Percentiles rank a stretch among this genome's conserved stretches.
Conservation (phyloP, 768 basidiomycete species). For the Suillus placidus region DNA sequence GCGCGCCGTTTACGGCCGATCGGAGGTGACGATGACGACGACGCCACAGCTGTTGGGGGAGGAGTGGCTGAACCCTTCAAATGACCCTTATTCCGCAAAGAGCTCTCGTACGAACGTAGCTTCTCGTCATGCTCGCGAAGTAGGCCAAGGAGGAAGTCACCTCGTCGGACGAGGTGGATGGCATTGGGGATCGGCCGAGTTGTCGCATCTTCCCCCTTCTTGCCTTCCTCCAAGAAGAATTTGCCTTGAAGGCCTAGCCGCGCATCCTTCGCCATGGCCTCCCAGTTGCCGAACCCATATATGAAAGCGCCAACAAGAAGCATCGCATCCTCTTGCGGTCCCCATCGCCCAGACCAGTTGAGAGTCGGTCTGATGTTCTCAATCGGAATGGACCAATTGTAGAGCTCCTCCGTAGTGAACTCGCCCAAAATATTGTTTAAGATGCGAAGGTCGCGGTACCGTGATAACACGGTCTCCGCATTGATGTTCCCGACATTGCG, state of each 20-base stretch:
- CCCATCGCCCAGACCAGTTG: conserved; percentile 98
- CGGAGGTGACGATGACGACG: conserved; percentile 53
- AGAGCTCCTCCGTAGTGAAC: conserved; percentile 63
- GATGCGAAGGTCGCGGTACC: conserved; percentile 86
- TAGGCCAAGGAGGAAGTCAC: conserved; percentile 87
- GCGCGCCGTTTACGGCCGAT: conserved; percentile 69
- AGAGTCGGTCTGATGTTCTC: conserved; percentile 93
- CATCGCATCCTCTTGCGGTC: conserved; percentile 89
- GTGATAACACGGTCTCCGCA: conserved; percentile 93
- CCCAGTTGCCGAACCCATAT: conserved; percentile 98
- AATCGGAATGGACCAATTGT: conserved; percentile 86
- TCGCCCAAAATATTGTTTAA: conserved; percentile 78
- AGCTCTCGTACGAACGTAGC: conserved; percentile 84
- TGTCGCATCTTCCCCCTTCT: conserved; percentile 86
- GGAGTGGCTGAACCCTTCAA: conserved; percentile 76
- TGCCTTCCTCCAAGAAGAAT: conserved; percentile 98
- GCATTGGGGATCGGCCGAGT: conserved; percentile 94
- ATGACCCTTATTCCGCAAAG: conserved; percentile 69
- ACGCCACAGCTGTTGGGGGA: conserved; percentile 70
- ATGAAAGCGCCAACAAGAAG: conserved; percentile 90
- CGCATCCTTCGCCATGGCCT: conserved; percentile 87
- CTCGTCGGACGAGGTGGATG: conserved; percentile 95
- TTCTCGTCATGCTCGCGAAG: conserved; percentile 90
- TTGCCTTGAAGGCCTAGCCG: conserved; percentile 85
- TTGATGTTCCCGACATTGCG: conserved; percentile 92